Percentiles rank a stretch among this genome's conserved stretches.
Conservation (phyloP, 257 asterid genomes). For the Petunia secreta region DNA sequence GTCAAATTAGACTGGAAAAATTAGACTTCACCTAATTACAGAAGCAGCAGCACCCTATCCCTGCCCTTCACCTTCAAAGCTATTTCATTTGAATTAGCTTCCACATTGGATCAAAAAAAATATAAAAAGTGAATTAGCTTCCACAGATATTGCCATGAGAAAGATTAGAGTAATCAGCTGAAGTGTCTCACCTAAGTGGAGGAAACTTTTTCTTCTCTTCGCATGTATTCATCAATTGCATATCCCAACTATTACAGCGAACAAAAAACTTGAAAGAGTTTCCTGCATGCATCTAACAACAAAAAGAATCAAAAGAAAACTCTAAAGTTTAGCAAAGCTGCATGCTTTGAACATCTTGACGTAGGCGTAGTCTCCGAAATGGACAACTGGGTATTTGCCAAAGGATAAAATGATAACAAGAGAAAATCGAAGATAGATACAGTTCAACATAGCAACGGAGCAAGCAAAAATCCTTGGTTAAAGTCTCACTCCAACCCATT, state of each 20-base stretch:
- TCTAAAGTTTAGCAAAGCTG: neutral
- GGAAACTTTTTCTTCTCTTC: constrained; percentile 13
- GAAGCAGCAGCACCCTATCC: too few relatives aligned
- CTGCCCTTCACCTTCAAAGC: too few relatives aligned
- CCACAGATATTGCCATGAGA: neutral
- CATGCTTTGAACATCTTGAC: constrained; percentile 7
- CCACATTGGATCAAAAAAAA: too few relatives aligned
- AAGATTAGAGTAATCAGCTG: constrained; percentile 12
- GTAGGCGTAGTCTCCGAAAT: neutral
- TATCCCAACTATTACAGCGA: constrained; percentile 17
- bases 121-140: too few relatives aligned
- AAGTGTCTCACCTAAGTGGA: constrained; percentile 12
- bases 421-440: too few relatives aligned
- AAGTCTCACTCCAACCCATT: neutral
- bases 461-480: neutral
- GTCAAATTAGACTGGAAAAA: too few relatives aligned
- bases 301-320: constrained; percentile 15
- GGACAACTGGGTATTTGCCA: neutral
- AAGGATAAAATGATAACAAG: too few relatives aligned
- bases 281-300: constrained; percentile 21
- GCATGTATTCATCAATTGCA: neutral
- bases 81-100: neutral
- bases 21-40: too few relatives aligned
- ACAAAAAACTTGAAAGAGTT: neutral
- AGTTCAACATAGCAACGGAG: neutral